These are phyloP conservation scores for Abelmoschus esculentus DNA, from an alignment of 345 rosid species.

Conservation along the genomic window DNA sequence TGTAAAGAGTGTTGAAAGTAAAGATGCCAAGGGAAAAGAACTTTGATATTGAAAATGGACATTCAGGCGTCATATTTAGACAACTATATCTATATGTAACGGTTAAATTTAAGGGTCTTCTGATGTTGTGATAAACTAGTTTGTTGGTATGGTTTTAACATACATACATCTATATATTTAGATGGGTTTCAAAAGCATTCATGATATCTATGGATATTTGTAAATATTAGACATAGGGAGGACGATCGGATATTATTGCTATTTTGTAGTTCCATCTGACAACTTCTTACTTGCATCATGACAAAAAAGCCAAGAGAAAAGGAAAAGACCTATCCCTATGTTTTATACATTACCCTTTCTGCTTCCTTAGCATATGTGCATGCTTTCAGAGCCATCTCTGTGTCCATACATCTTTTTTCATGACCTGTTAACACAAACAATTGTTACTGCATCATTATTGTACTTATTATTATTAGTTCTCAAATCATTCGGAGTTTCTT, in stretches of 20 bases:
- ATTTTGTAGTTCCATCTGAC: not conserved
- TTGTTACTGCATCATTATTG: not conserved
- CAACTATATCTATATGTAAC: not conserved
- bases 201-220: not conserved
- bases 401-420: not conserved
- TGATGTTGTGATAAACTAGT: not conserved
- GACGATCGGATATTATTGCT: not conserved
- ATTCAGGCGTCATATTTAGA: not conserved
- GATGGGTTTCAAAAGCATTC: not conserved
- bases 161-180: not conserved
- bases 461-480: no score
- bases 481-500: not conserved
- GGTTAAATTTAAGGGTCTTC: not conserved
- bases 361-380: not conserved
- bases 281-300: not conserved
- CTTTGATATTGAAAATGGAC: not conserved
- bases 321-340: not conserved
- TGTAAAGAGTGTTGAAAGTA: not conserved
- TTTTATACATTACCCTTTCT: not conserved
- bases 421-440: constrained; percentile 8
- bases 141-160: not conserved
- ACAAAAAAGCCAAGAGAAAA: not conserved
- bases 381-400: not conserved
- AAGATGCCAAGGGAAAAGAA: not conserved
- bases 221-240: not conserved